A percentile compares a stretch with the other conserved stretches of the same genome.
phyloP scores from a whole-genome alignment of 116 monocot genomes.

The Iris pallida region DNA sequence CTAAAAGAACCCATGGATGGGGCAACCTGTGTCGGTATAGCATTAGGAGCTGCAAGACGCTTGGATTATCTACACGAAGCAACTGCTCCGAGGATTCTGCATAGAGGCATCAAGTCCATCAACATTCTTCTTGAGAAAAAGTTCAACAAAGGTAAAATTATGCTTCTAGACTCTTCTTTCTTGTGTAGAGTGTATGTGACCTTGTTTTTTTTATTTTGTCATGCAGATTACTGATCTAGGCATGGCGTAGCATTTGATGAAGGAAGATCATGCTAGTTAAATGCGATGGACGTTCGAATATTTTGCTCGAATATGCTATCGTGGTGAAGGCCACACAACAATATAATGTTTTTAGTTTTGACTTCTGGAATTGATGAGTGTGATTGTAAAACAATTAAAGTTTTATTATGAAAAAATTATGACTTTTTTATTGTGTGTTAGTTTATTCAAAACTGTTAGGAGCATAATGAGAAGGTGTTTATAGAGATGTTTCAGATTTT shows the following conservation, averaged over 20 bases:
- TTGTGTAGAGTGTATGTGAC: too few relatives aligned
- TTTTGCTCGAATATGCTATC: constrained; percentile 97
- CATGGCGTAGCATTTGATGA: constrained; percentile 69
- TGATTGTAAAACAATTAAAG: too few relatives aligned
- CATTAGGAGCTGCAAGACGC: constrained; percentile 78
- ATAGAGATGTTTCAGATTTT: too few relatives aligned
- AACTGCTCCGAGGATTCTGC: constrained; percentile 83
- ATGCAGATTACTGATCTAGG: constrained; percentile 97
- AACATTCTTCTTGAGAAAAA: constrained; percentile 96
- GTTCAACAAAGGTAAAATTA: too few relatives aligned
- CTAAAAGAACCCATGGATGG: constrained; percentile 58
- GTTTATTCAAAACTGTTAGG: too few relatives aligned
- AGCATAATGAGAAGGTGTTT: too few relatives aligned
- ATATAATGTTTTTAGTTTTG: constrained; percentile 97
- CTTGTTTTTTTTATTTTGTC: not conserved
- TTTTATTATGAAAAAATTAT: too few relatives aligned
- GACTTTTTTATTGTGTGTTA: too few relatives aligned
- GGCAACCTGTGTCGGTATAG: constrained; percentile 68
- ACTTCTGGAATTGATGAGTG: constrained; percentile 89
- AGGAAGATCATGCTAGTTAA: constrained; percentile 65
- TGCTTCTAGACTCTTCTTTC: too few relatives aligned
- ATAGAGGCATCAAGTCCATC: constrained; percentile 90
- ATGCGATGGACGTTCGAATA: constrained; percentile 95
- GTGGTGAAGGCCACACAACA: constrained; percentile 85
- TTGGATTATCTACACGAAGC: constrained; percentile 98